phyloP scores from a whole-genome alignment of 306 rosid species.

The Quercus bicolor region DNA sequence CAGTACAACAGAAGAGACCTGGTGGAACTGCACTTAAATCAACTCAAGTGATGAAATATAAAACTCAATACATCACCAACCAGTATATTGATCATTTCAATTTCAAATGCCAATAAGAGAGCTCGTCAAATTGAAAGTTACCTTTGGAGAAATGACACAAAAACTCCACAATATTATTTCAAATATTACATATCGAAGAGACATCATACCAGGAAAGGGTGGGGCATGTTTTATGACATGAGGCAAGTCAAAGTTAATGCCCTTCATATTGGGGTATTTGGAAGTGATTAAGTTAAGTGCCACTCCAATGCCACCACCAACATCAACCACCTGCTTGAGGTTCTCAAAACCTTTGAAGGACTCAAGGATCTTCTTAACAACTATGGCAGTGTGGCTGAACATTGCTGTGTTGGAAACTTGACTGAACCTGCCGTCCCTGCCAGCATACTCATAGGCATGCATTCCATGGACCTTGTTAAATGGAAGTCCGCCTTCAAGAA shows the following conservation, averaged over 20 bases:
- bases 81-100: no score
- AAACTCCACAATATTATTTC: no score
- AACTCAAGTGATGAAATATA: no score
- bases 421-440: constrained; percentile 31
- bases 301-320: constrained; percentile 60
- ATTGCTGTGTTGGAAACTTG: constrained; percentile 48
- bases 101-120: no score
- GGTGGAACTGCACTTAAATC: no score
- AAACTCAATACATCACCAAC: no score
- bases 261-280: constrained; percentile 44
- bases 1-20: no score
- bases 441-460: constrained; percentile 32
- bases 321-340: constrained; percentile 47
- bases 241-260: constrained; percentile 39
- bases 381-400: constrained; percentile 34
- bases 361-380: constrained; percentile 32
- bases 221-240: constrained; percentile 49
- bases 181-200: not conserved
- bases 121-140: no score
- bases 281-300: constrained; percentile 45
- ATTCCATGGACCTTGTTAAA: constrained; percentile 42
- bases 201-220: constrained; percentile 37
- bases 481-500: constrained; percentile 46
- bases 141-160: no score
- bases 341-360: constrained; percentile 42